Percentiles rank a stretch among this genome's conserved stretches.
These are phyloP conservation scores for Solioccasus polychromus DNA, from an alignment of 768 basidiomycete genomes.

Conservation along the genomic window DNA sequence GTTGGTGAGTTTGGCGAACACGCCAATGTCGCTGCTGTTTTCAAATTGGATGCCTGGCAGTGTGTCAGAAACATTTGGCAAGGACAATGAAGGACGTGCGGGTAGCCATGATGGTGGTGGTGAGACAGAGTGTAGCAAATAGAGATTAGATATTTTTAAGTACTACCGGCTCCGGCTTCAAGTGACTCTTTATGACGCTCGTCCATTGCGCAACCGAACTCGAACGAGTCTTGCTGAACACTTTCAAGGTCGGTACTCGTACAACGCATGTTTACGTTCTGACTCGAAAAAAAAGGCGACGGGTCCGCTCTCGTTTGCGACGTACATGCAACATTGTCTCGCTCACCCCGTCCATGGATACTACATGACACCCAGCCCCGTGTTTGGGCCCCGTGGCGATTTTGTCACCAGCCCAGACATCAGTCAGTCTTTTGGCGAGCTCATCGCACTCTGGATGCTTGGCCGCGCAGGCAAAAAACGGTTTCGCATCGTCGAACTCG, in stretches of 20 bases:
- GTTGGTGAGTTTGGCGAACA: conserved; percentile 97
- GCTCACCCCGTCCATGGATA: conserved; percentile 90
- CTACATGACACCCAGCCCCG: conserved; percentile 75
- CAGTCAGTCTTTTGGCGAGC: conserved; percentile 93
- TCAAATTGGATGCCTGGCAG: conserved; percentile 82
- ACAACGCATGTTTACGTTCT: not conserved
- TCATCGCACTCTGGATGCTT: conserved; percentile 84
- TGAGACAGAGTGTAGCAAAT: too few relatives aligned
- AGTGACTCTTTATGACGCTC: conserved; percentile 6
- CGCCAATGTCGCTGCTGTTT: conserved; percentile 93
- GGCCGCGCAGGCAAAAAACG: conserved; percentile 51
- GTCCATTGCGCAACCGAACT: conserved; percentile 36
- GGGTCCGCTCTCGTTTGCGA: conserved; percentile 84
- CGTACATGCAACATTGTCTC: conserved; percentile 91
- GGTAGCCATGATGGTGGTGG: conserved; percentile 51
- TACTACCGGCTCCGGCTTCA: conserved; percentile 2
- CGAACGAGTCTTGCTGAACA: conserved; percentile 67
- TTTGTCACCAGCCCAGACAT: conserved; percentile 98
- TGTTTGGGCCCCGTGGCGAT: conserved; percentile 87
- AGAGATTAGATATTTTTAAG: not conserved
- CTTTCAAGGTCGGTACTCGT: conserved; percentile 55
- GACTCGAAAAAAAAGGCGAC: conserved; percentile 53
- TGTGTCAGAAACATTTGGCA: not conserved
- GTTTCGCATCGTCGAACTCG: conserved; percentile 83
- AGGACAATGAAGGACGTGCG: conserved; percentile 41